A percentile compares a stretch with the other conserved stretches of the same genome.
Evolutionary conservation across 192 early-diverging fungal species (phyloP).

Genomic region (Backusella sp.): DNA sequence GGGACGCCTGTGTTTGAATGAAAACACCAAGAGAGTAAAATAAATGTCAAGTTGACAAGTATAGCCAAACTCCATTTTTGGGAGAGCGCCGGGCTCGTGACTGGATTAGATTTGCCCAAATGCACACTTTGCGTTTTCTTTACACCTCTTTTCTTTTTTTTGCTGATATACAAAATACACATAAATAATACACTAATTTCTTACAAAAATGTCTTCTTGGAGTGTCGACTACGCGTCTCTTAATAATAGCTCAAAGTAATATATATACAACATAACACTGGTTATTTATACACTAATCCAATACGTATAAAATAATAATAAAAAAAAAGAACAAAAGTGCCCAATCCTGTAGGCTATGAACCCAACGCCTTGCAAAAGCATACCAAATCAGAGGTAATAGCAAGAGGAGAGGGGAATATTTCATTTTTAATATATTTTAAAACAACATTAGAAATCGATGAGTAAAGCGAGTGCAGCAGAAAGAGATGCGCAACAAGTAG

Average conservation of each 20-base stretch:
- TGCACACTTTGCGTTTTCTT: no score
- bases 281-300: not conserved
- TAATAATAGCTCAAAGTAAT: slow-evolving; percentile 10
- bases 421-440: not conserved
- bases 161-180: not conserved
- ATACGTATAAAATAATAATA: not conserved
- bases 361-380: slow-evolving; percentile 12
- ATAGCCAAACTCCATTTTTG: no score
- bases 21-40: no score
- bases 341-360: slow-evolving; percentile 30
- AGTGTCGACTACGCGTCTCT: slow-evolving; percentile 25
- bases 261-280: not conserved
- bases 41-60: no score
- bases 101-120: no score
- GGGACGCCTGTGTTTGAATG: no score
- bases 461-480: slow-evolving; percentile 12
- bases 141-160: no score
- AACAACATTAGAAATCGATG: slow-evolving; percentile 9
- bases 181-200: not conserved
- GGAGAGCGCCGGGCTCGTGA: no score
- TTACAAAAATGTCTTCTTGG: slow-evolving; percentile 16
- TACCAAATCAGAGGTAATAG: slow-evolving; percentile 10
- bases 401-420: not conserved
- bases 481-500: slow-evolving; percentile 20
- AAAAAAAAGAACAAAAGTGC: not conserved